Evolutionary conservation across 495 filamentous ascomycete species (phyloP), one percentile per base, ranked within the genome.

Genomic region (Cairneyella variabilis): DNA sequence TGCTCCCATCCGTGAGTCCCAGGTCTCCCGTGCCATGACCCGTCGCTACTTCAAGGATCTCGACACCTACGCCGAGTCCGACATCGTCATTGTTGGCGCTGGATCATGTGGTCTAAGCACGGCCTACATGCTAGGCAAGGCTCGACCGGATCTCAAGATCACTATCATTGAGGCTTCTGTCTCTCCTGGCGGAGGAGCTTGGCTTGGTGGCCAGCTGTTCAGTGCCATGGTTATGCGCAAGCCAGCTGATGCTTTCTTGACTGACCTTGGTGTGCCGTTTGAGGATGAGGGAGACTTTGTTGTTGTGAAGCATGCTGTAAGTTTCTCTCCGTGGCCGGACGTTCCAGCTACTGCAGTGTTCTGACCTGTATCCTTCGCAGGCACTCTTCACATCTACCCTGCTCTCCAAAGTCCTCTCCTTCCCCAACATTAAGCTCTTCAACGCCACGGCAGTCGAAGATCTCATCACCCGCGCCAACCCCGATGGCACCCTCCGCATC

Each of bases 391-490:
- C 89, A 22, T 88, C 84, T 49, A 95, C 90, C 16, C 76, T 96
- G 48, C 68, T 96, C 61, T 84, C 83, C 51, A 84, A 83, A 68
- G 90, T 96, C 14, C 74, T 96, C 32, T 58, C 75, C 20, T 89
- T 90, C 76, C 86, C 87, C 51, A 96, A 96, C 70, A 79, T 96
- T 68, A 96, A 96, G 80, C 82, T 96, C 59, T 96, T 96, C 82
- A 96, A 96, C 64, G 90, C 90, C 38, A 96, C 90, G 36, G 74
- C 83, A 21, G 90, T 96, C 34, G 90, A 96, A 71, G 90, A 96
- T 68, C 73, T 96, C 60, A 91, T 95, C 69, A 95, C 90, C 20
- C 85, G 89, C 26, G 59, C 64, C 44, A 65, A 67, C 39, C 62
- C 67, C 8, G 58, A 70, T 8, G 76, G 77, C 27, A 69, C 66